Percentiles rank a stretch among this genome's conserved stretches.
Conservation (phyloP, 257 asterid species). For the Paulownia fortunei region DNA sequence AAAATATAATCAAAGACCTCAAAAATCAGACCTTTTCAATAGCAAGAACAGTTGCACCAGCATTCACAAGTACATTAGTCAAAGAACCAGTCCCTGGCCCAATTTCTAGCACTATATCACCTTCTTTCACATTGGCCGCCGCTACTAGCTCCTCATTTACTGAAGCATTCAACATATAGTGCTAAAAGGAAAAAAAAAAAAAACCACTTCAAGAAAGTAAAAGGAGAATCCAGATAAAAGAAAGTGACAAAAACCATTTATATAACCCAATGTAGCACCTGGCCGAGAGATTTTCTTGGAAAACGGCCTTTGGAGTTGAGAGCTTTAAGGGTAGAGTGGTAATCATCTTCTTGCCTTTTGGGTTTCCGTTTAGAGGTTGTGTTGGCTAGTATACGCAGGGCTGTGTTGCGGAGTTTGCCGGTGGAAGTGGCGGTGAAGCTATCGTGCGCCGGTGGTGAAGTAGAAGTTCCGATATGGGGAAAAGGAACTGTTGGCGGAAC, state of each 20-base stretch:
- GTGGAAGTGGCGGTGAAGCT: constrained; percentile 30
- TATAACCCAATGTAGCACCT: constrained; percentile 45
- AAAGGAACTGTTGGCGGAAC: constrained; percentile 38
- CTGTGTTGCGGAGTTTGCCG: constrained; percentile 15
- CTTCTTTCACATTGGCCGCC: constrained; percentile 78
- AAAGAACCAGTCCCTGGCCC: constrained; percentile 99
- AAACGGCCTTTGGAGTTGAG: constrained; percentile 93
- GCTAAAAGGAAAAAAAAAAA: constrained; percentile 54
- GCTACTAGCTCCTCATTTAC: constrained; percentile 77
- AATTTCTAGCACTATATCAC: constrained; percentile 89
- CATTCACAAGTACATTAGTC: constrained; percentile 76
- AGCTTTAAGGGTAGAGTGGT: constrained; percentile 87
- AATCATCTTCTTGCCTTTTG: constrained; percentile 68
- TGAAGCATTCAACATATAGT: constrained; percentile 83
- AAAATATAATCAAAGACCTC: neutral
- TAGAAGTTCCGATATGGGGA: constrained; percentile 25
- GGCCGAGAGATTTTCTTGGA: constrained; percentile 95
- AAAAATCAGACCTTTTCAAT: constrained; percentile 78
- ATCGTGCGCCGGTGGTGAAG: constrained; percentile 40
- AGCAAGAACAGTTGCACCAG: constrained; percentile 93
- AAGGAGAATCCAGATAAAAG: neutral
- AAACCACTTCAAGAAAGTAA: neutral
- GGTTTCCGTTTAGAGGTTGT: constrained; percentile 46
- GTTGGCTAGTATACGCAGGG: constrained; percentile 33
- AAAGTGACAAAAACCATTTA: neutral